Percentiles rank a stretch among this genome's conserved stretches.
phyloP scores from a whole-genome alignment of 371 early-diverging fungal species.

The Fennellomyces sp. region DNA sequence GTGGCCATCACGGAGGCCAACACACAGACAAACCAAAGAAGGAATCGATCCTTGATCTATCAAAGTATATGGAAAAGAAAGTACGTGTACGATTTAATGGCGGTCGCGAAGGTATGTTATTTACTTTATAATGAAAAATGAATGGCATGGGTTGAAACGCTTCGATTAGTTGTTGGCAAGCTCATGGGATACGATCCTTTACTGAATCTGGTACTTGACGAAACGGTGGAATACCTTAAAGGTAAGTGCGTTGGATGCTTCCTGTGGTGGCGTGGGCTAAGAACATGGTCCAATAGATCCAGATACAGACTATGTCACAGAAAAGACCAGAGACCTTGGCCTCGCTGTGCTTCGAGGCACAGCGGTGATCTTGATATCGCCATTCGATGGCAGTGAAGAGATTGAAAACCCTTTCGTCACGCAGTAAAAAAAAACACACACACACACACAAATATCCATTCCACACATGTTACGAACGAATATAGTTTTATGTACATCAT shows the following conservation, averaged over 20 bases:
- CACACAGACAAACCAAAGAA: conserved; percentile 73
- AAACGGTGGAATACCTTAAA: conserved; percentile 80
- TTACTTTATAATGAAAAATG: neutral
- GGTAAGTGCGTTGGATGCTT: conserved; percentile 48
- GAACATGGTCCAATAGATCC: conserved; percentile 51
- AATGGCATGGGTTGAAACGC: neutral
- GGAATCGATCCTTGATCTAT: conserved; percentile 90
- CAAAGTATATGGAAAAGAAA: conserved; percentile 91
- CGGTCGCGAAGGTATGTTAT: conserved; percentile 86
- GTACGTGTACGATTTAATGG: conserved; percentile 92
- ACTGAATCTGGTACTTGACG: conserved; percentile 92
- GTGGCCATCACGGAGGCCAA: conserved; percentile 40
- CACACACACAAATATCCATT: neutral
- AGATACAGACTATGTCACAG: conserved; percentile 67
- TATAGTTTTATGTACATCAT: neutral
- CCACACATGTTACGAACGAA: neutral
- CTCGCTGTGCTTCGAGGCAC: conserved; percentile 92
- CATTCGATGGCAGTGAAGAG: conserved; percentile 89
- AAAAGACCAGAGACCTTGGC: conserved; percentile 77
- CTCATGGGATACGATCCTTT: conserved; percentile 94
- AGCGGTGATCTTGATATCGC: conserved; percentile 87
- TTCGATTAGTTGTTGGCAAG: conserved; percentile 76
- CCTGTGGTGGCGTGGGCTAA: neutral
- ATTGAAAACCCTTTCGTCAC: conserved; percentile 90
- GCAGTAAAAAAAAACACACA: conserved; percentile 28